Percentiles rank a stretch among this genome's conserved stretches.
These are phyloP conservation scores for Myriangium duriaei DNA, from an alignment of 2,329 filamentous ascomycete species.

Conservation along the genomic window DNA sequence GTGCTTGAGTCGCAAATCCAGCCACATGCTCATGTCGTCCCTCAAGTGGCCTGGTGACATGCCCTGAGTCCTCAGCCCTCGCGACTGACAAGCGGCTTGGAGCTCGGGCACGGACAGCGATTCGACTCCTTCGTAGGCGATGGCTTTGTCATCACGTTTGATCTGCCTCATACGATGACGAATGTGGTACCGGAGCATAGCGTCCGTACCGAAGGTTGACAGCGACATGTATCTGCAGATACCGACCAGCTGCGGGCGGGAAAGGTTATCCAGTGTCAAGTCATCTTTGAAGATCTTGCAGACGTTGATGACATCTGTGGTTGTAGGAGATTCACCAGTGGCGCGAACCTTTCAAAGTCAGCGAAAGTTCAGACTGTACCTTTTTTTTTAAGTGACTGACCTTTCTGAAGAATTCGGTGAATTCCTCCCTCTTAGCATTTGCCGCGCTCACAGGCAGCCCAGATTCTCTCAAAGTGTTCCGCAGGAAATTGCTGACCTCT, in stretches of 20 bases:
- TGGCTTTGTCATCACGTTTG: constrained; percentile 93
- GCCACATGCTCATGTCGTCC: constrained; percentile 84
- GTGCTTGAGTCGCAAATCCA: constrained; percentile 84
- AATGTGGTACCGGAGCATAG: constrained; percentile 94
- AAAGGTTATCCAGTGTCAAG: constrained; percentile 90
- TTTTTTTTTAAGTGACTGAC: constrained; percentile 29
- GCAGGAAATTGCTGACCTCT: constrained; percentile 83
- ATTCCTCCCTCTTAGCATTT: constrained; percentile 61
- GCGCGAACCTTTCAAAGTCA: constrained; percentile 40
- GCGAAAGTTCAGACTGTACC: background rate
- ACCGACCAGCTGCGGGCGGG: constrained; percentile 84
- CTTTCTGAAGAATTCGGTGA: constrained; percentile 97
- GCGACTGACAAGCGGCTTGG: constrained; percentile 80
- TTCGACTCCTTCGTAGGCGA: constrained; percentile 86
- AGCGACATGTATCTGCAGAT: constrained; percentile 99
- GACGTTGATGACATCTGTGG: constrained; percentile 90
- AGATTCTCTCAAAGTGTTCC: constrained; percentile 81
- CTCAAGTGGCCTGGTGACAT: constrained; percentile 79
- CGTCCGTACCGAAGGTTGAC: constrained; percentile 91
- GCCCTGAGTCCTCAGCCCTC: constrained; percentile 84
- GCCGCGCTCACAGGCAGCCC: constrained; percentile 75
- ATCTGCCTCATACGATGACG: constrained; percentile 98
- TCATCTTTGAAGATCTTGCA: constrained; percentile 99
- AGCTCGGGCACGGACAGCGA: constrained; percentile 87
- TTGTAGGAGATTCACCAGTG: constrained; percentile 79